A percentile compares a stretch with the other conserved stretches of the same genome.
phyloP scores from a whole-genome alignment of 1,284 basidiomycete genomes.

The Stygiomarasmius scandens region DNA sequence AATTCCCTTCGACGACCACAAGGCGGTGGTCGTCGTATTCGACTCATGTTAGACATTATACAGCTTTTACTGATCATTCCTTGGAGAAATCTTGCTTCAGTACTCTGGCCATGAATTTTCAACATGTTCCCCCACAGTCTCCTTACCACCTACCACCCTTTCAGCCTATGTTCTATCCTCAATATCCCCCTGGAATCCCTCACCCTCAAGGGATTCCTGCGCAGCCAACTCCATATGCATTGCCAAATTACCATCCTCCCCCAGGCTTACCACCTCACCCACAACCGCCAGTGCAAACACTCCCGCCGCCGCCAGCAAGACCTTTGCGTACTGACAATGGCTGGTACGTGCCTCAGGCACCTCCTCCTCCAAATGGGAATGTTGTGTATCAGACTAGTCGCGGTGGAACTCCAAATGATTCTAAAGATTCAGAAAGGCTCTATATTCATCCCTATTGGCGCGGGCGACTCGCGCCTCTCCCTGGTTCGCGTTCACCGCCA shows the following conservation, averaged over 20 bases:
- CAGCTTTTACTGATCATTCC: too few species aligned
- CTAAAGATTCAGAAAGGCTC: neutral
- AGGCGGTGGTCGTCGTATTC: too few species aligned
- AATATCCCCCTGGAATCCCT: neutral
- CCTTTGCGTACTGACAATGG: slow-evolving; percentile 1
- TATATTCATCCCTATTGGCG: slow-evolving; percentile 41
- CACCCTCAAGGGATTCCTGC: slow-evolving; percentile 1
- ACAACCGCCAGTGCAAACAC: neutral
- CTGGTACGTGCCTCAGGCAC: slow-evolving; percentile 1
- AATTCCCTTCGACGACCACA: too few species aligned
- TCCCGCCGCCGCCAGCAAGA: neutral
- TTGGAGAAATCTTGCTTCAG: too few species aligned
- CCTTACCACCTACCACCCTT: neutral
- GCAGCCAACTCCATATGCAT: neutral
- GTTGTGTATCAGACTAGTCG: neutral
- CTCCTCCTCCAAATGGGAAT: neutral
- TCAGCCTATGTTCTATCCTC: neutral
- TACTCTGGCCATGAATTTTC: slow-evolving; percentile 8
- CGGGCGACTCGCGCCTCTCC: slow-evolving; percentile 43
- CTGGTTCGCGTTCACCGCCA: slow-evolving; percentile 38
- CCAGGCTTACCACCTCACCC: neutral
- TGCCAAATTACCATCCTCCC: slow-evolving; percentile 2
- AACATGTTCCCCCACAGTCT: slow-evolving; percentile 4
- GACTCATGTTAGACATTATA: too few species aligned
- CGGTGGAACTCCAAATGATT: neutral